phyloP scores from a whole-genome alignment of 768 basidiomycete genomes.

The Suillus occidentalis region DNA sequence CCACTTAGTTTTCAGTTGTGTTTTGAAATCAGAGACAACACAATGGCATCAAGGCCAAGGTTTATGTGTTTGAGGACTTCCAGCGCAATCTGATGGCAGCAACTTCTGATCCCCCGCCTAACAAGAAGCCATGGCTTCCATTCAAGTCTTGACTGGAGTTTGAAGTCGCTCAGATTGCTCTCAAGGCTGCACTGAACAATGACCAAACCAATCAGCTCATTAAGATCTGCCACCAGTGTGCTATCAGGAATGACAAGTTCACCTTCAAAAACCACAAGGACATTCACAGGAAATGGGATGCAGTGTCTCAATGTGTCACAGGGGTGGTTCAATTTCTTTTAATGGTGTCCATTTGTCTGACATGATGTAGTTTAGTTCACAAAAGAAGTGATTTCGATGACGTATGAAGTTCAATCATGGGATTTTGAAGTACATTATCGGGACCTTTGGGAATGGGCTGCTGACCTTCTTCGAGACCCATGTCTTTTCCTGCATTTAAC shows the following conservation, averaged over 20 bases:
- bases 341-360: background rate
- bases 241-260: slow-evolving; percentile 10
- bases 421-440: slow-evolving; percentile 22
- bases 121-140: slow-evolving; percentile 30
- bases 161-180: slow-evolving; percentile 27
- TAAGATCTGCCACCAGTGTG: slow-evolving; percentile 13
- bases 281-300: slow-evolving; percentile 23
- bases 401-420: slow-evolving; percentile 14
- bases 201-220: slow-evolving; percentile 20
- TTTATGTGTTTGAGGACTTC: background rate
- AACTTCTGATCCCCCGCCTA: background rate
- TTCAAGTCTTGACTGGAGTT: slow-evolving; percentile 31
- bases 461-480: slow-evolving; percentile 29
- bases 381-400: slow-evolving; percentile 13
- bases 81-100: background rate
- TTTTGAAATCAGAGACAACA: too few relatives aligned
- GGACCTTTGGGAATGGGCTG: slow-evolving; percentile 29
- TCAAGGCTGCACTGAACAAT: slow-evolving; percentile 22
- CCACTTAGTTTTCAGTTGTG: too few relatives aligned
- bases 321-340: slow-evolving; percentile 10
- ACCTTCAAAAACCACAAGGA: slow-evolving; percentile 20
- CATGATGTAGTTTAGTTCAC: slow-evolving; percentile 12
- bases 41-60: background rate
- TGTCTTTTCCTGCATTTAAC: slow-evolving; percentile 21
- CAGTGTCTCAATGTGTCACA: slow-evolving; percentile 8